phyloP scores from a whole-genome alignment of 768 basidiomycete genomes.

The Coprinopsis cinerea region DNA sequence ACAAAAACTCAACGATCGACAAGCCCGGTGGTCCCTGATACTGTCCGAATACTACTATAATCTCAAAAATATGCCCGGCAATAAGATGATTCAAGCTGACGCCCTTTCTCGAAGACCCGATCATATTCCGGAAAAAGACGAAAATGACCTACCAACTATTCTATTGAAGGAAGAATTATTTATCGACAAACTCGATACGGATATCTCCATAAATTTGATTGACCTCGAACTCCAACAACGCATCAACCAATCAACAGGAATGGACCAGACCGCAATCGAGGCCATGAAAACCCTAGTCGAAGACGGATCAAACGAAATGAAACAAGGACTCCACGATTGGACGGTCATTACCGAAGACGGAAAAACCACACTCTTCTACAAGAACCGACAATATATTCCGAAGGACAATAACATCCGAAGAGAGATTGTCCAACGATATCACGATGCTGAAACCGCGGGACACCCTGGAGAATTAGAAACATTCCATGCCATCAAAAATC shows the following conservation, averaged over 20 bases:
- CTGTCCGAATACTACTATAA: slow-evolving; percentile 22
- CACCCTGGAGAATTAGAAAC: slow-evolving; percentile 10
- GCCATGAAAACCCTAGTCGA: neutral
- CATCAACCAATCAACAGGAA: neutral
- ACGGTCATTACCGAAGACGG: neutral
- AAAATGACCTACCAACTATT: slow-evolving; percentile 13
- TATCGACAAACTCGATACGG: slow-evolving; percentile 9
- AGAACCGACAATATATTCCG: slow-evolving; percentile 7
- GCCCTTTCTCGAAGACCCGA: slow-evolving; percentile 14
- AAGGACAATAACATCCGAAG: neutral
- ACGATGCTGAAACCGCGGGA: neutral
- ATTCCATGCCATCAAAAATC: neutral
- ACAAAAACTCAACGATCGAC: no score
- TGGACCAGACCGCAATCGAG: slow-evolving; percentile 1
- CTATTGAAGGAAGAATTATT: slow-evolving; percentile 15
- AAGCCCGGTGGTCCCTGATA: no score
- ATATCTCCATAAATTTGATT: no score
- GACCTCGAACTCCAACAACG: slow-evolving; percentile 5
- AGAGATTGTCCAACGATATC: neutral
- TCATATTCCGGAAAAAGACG: slow-evolving; percentile 12
- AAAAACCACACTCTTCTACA: slow-evolving; percentile 1
- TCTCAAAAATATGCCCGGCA: slow-evolving; percentile 9
- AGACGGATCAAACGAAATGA: neutral
- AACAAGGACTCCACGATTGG: neutral
- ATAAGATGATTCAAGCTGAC: slow-evolving; percentile 12